Evolutionary conservation across 1,284 basidiomycete genomes (phyloP), one percentile per base, ranked within the genome.

Genomic region (Ganoderma boninense): DNA sequence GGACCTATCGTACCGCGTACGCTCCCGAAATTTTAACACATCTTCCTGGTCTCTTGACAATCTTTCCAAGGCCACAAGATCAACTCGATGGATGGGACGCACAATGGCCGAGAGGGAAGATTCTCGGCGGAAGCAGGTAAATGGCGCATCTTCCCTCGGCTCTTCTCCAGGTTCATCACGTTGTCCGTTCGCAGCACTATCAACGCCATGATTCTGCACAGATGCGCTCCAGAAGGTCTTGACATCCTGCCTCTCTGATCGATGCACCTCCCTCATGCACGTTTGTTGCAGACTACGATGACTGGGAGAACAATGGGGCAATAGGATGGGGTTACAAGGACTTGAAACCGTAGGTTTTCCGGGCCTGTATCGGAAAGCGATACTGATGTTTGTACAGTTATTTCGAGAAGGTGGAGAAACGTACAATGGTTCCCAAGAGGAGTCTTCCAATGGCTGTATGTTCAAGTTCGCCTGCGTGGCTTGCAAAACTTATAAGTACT

Each of bases 291-390:
- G 85, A 86, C 68, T 86, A 83, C 64, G 80, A 84, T 61, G 74
- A 77, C 16, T 86, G 85, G 85, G 84, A 77, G 20, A 57, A 72
- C 8, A 70, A 74, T 0, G 83, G 83, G 14, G 82, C 80, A 0
- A 75, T 67, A 1, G 84, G 82, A 2, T 85, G 84, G 84, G 73
- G 73, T 1, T 83, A 80, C 63, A 69, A 76, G 1, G 75, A 78
- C n/a, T 71, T 84, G 64, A 74, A 77, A 54, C 79, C 77, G 74
- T 83, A 67, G 63, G 79, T 62, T n/a, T 46, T 8, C 18, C 14
- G 32, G 14, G 29, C 14, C 59, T 16, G 6, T 20, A 11, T 64
- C 26, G 20, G 26, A 3, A 18, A 32, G n/a, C 26, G 5, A 13
- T 43, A 38, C 29, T 46, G 6, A 8, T 16, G 8, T 14, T 20